Evolutionary conservation across 192 early-diverging fungal genomes (phyloP), one percentile per base, ranked within the genome.

Genomic region (Ramicandelaber brevisporus): DNA sequence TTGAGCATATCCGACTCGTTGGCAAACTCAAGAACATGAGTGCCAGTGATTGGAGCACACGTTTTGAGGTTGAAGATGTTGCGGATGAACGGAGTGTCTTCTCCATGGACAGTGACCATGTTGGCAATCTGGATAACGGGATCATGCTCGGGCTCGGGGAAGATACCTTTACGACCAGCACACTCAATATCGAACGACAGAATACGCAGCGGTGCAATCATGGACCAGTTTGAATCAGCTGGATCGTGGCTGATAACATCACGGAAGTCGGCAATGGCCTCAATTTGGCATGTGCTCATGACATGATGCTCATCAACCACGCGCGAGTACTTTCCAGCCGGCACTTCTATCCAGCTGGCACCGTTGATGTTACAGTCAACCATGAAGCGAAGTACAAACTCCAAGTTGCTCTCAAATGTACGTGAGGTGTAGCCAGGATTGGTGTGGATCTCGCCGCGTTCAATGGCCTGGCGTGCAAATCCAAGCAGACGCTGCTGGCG

Each of bases 121-220:
- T 72, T 84, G 8, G 92, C 92, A 33, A 98, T 95, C 50, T 98
- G 92, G 34, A 98, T 98, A 21, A 98, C 78, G 0, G 88, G 81
- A 38, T 98, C 92, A 2, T 65, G 37, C 31, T 77, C 44, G 15
- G 92, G 57, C 29, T 98, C 92, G 3, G 92, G 92, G 29, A 98
- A 98, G 14, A 87, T 53, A 27, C 92, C 92, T 37, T 85, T 78
- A 8, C 92, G 59, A 14, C 92, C 92, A 15, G 83, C 78, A 31
- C 92, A 98, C 53, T 98, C 92, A 34, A 98, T 98, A 73, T 98
- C 92, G 38, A 98, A 87, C 37, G 81, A 86, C 24, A 98, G 42
- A 33, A 98, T 77, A 21, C 92, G 65, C 20, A 93, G 57, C 2
- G 92, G 92, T 3, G 92, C 92, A 30, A 88, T 69, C 38, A 83